Conservation (phyloP, 805 yeast genomes). For the Zygosaccharomyces bailii region DNA sequence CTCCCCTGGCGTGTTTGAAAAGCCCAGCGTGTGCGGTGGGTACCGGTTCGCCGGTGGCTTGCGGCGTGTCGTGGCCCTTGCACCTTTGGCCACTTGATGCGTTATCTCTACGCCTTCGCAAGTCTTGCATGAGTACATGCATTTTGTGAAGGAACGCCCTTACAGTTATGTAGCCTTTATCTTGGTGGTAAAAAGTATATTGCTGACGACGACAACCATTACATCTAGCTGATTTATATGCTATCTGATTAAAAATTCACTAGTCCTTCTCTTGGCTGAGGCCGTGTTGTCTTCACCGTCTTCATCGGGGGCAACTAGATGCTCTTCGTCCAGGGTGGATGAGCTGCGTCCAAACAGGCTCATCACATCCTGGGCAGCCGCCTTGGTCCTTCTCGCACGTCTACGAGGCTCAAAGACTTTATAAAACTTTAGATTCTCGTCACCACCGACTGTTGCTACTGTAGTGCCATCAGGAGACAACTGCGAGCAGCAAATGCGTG, state of each 20-base stretch:
- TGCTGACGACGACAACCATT: not conserved
- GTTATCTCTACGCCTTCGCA: constrained; percentile 6
- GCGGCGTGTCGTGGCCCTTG: constrained; percentile 7
- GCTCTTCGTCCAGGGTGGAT: constrained; percentile 12
- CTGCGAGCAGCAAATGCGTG: constrained; percentile 77
- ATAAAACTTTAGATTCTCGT: constrained; percentile 95
- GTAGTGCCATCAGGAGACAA: constrained; percentile 88
- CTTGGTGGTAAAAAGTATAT: not conserved
- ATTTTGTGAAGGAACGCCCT: not conserved
- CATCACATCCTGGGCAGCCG: constrained; percentile 24
- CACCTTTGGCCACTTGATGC: constrained; percentile 8
- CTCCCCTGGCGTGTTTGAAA: constrained; percentile 22
- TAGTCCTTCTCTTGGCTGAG: constrained; percentile 21
- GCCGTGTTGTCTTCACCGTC: constrained; percentile 15
- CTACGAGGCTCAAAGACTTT: constrained; percentile 67
- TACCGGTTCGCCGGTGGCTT: constrained; percentile 5
- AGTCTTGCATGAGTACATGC: constrained; percentile 1
- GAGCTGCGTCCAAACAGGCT: constrained; percentile 14
- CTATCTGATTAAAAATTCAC: constrained; percentile 27
- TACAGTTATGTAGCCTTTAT: not conserved
- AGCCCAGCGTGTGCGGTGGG: not conserved
- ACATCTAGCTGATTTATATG: not conserved
- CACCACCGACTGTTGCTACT: constrained; percentile 92
- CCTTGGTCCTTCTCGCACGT: constrained; percentile 36
- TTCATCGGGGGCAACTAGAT: constrained; percentile 10